Percentiles rank a stretch among this genome's conserved stretches.
These are phyloP conservation scores for Nicotiana noctiflora DNA, from an alignment of 257 asterid species.

Conservation along the genomic window DNA sequence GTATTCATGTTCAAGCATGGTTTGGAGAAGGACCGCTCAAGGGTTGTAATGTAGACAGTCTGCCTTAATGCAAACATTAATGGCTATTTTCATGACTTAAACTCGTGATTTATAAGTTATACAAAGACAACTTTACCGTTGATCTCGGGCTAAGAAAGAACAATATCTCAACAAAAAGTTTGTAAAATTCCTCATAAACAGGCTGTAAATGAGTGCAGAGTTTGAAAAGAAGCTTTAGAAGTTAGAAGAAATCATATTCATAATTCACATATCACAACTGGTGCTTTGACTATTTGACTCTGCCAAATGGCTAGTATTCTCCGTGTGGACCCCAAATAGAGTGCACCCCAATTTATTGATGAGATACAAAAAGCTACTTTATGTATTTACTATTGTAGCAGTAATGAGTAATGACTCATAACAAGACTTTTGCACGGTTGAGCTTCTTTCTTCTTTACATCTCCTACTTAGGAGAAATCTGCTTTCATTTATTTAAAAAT, in stretches of 20 bases:
- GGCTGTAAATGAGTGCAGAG: neutral
- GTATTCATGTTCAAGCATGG: no score
- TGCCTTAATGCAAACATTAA: no score
- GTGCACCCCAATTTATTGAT: neutral
- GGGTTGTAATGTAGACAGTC: no score
- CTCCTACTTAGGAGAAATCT: constrained; percentile 4
- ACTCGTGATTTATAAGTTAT: no score
- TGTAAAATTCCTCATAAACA: neutral
- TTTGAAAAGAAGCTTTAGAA: neutral
- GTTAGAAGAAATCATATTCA: neutral
- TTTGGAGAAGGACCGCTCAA: accelerated
- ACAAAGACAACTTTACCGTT: no score
- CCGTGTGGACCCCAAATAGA: neutral
- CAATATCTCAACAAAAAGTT: neutral
- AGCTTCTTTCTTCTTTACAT: neutral
- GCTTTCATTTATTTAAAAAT: neutral
- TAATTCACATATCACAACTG: neutral
- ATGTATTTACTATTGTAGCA: constrained; percentile 28
- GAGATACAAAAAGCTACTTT: constrained; percentile 27
- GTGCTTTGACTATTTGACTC: neutral
- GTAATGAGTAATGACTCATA: neutral
- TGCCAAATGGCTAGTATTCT: neutral
- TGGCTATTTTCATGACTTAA: no score
- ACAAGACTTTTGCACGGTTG: no score
- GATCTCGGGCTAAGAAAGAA: no score